Base-by-base conservation (phyloP, 1,284 basidiomycete genomes). In the Moesziomyces sp. region DNA sequence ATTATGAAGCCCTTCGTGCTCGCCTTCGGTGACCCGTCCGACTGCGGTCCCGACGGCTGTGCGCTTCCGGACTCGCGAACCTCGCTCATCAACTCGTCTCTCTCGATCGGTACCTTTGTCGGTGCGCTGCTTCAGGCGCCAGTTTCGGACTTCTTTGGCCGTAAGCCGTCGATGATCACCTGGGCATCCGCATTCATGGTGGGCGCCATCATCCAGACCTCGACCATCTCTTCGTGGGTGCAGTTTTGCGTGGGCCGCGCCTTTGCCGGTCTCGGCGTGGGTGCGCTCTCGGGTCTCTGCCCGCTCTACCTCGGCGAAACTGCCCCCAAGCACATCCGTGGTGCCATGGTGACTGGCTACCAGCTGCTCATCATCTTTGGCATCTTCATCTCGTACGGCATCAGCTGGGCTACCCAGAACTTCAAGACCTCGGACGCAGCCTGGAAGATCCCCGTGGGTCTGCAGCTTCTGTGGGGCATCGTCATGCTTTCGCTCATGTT, bases 301-400 rank as follows among this genome's bases (percentile, higher is more conserved):
- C 91, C 91, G 55, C 90, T 93, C 87, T 94, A 93, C 86, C 91
- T 92, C 85, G 90, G 90, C 58, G 92, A 93, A 86, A 89, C 87
- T 59, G 86, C 89, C 4, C 90, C 91, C 54, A 90, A 91, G 84
- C 90, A 89, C 87, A 88, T 92, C 76, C 90, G 93, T 84, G 93
- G 93, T 81, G 90, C 91, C 46, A 88, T 94, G 83, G 92, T 94
- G 47, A 88, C 91, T n/a, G 88, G 88, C 52, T 93, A 94, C 59
- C 88, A 83, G 69, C 76, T 79, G 44, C 71, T 80, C 42, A 85
- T 86, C 66, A 93, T 92, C 66, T 90, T 93, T 80, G 92, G 93
- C 44, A 77, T 81, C 63, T 69, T 74, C 48, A 58, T 81, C 60
- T 61, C 71, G 21, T 77, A 76, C 59, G 64, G 92, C 77, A 87